Evolutionary conservation across 306 rosid species (phyloP).

Genomic region (Begonia loranthoides): DNA sequence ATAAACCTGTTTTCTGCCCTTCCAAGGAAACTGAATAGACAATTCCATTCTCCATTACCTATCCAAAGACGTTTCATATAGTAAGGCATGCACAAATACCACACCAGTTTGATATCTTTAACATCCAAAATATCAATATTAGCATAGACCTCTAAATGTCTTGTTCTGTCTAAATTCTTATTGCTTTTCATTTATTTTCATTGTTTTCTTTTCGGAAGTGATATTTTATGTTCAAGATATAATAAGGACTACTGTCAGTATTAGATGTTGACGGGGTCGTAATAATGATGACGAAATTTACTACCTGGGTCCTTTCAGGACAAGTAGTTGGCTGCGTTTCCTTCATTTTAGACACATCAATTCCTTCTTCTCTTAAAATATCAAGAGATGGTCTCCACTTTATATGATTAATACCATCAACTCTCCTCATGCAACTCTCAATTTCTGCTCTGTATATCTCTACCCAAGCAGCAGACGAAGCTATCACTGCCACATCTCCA

Average conservation of each 20-base stretch:
- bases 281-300: not conserved
- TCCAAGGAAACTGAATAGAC: constrained; percentile 62
- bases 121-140: not conserved
- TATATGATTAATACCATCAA: constrained; percentile 44
- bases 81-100: constrained; percentile 8
- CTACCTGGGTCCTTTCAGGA: constrained; percentile 69
- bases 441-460: constrained; percentile 75
- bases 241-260: too few species aligned
- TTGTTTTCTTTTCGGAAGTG: too few species aligned
- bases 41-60: constrained; percentile 73
- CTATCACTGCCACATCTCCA: constrained; percentile 88
- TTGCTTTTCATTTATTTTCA: too few species aligned
- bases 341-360: constrained; percentile 38
- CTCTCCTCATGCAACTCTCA: constrained; percentile 37
- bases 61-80: constrained; percentile 2
- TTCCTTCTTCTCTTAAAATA: constrained; percentile 81
- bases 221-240: too few species aligned
- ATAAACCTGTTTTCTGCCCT: constrained; percentile 95
- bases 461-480: constrained; percentile 97
- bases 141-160: too few species aligned
- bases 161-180: too few species aligned
- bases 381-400: constrained; percentile 81
- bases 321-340: constrained; percentile 35
- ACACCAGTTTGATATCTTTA: too few species aligned
- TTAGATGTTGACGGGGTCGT: too few species aligned